Evolutionary conservation across 345 rosid species (phyloP).

Genomic region (Anacardium occidentale): DNA sequence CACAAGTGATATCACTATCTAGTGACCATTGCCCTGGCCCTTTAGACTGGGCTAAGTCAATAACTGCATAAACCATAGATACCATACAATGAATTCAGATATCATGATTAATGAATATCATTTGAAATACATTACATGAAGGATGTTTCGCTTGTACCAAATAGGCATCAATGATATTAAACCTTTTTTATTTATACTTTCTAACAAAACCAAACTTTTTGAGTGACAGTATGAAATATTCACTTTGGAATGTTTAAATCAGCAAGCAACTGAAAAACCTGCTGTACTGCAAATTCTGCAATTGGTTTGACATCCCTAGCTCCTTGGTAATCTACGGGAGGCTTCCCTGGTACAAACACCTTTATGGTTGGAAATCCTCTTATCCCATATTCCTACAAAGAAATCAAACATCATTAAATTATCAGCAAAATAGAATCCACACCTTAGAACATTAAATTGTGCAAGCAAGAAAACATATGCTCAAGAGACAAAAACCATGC

Average conservation of each 20-base stretch:
- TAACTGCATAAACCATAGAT: background rate
- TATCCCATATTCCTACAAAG: conserved; percentile 80
- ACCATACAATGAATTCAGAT: background rate
- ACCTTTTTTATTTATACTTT: background rate
- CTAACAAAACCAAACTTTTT: background rate
- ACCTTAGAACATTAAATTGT: background rate
- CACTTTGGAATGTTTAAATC: conserved; percentile 6
- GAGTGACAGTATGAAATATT: background rate
- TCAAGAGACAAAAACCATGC: conserved; percentile 1
- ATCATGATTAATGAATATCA: no score
- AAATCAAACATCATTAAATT: conserved; percentile 13
- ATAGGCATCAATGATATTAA: background rate
- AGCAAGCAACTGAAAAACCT: conserved; percentile 49
- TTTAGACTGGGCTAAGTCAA: background rate
- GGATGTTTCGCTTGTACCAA: background rate
- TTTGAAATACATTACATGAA: background rate
- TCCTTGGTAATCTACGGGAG: conserved; percentile 90
- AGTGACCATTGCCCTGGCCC: background rate
- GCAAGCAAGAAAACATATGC: no score
- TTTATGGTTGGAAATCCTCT: conserved; percentile 91
- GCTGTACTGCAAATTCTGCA: conserved; percentile 61
- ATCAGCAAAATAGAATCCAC: background rate
- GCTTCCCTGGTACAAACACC: conserved; percentile 81
- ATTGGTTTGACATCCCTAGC: conserved; percentile 88
- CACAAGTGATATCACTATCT: background rate